These are phyloP conservation scores for Trichoderma polysporum DNA, from an alignment of 2,329 filamentous ascomycete species.

Conservation along the genomic window DNA sequence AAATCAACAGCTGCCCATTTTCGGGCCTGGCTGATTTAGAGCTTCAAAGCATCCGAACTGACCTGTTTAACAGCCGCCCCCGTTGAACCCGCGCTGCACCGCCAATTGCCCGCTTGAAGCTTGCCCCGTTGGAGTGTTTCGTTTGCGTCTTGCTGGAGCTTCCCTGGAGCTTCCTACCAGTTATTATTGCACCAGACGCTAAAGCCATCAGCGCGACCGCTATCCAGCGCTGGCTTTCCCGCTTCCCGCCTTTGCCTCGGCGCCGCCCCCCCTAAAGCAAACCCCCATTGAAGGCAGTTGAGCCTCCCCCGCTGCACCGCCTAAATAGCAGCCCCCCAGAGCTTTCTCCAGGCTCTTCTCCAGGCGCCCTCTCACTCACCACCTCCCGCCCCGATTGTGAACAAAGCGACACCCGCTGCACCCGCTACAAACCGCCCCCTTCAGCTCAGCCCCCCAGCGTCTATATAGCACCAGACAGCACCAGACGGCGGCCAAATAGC, in stretches of 20 bases:
- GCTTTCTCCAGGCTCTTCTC: background rate
- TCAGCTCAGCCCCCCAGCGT: background rate
- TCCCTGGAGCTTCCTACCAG: too few species aligned
- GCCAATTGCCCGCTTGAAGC: background rate
- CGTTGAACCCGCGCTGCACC: background rate
- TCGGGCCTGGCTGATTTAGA: background rate
- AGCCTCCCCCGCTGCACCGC: background rate
- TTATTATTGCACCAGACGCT: too few species aligned
- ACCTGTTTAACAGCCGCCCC: background rate
- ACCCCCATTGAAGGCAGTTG: background rate
- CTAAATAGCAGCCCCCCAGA: background rate
- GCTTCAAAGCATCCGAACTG: background rate
- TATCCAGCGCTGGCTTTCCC: background rate
- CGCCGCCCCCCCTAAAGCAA: background rate
- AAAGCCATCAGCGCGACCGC: too few species aligned
- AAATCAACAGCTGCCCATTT: background rate
- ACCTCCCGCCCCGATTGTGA: background rate
- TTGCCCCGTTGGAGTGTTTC: too few species aligned
- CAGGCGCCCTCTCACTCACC: background rate
- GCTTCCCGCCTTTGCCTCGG: background rate
- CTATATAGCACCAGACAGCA: background rate
- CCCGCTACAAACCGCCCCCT: background rate
- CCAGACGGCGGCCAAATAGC: too few species aligned
- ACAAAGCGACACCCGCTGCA: background rate
- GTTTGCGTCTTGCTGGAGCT: too few species aligned